Base-by-base conservation (phyloP, 441 rosid genomes). In the Adansonia gregorii region DNA sequence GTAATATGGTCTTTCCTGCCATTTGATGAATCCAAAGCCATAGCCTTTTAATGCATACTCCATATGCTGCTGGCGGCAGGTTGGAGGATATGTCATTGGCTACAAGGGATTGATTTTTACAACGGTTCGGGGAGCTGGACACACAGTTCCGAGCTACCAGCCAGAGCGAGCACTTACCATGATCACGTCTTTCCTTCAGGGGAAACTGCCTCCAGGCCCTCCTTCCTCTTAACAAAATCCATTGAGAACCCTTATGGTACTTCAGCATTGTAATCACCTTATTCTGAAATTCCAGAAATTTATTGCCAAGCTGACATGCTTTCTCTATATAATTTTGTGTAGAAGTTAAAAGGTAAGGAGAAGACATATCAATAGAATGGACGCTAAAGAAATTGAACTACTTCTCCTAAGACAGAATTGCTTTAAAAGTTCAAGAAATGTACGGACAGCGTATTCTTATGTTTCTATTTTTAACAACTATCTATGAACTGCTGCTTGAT, bases 61-160 rank as follows among this genome's bases (percentile, higher is more conserved):
- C 2, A 56, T 8, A n/a, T 15, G 1, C 15, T 58, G 70, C 65
- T 19, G 73, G 58, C 78, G 46, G 74, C 82, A 88, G 88, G 78
- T 85, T 58, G 91, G 90, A 72, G 88, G 89, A 69, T 87, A 87
- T 79, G 85, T 78, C 19, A 82, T 75, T 35, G 84, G 64, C 60
- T 82, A 87, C 76, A 61, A 83, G 72, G 90, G 89, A 72, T 1
- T 87, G 74, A 58, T 69, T 17, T 77, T 89, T 12, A 6, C 56
- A 12, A 83, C 92, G 14, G 85, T 86, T 8, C 80, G 88, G 77
- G 92, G 85, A 31, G 80, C 90, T 0, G 88, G 90, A 19, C 89
- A 89, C 78, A 15, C 24, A 1, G 88, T 87, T 78, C 88, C 87
- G 7, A 86, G 86, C 82, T 79, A 83, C 80, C 83, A 86, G 65